Conservation (phyloP, 108 stramenopile species). For the Pseudonitzschia delicatissima region DNA sequence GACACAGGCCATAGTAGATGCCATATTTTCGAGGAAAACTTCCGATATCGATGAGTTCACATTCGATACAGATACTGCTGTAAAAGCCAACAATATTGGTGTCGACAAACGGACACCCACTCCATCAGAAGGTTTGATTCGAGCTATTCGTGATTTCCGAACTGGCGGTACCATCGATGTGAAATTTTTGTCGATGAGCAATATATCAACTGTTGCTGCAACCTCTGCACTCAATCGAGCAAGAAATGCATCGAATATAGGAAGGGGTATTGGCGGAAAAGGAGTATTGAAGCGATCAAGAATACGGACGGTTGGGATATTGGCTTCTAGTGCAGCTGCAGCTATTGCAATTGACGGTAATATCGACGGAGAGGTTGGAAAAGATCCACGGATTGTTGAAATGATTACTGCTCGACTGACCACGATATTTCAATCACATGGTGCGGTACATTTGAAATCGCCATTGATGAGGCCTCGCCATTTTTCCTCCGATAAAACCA, state of each 20-base stretch:
- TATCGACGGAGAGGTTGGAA: slow-evolving; percentile 57
- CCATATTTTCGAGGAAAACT: slow-evolving; percentile 57
- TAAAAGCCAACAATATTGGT: slow-evolving; percentile 50
- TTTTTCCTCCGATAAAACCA: slow-evolving; percentile 8
- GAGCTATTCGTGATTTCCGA: slow-evolving; percentile 36
- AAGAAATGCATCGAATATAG: slow-evolving; percentile 48
- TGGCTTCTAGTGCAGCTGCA: slow-evolving; percentile 64
- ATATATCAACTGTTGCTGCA: slow-evolving; percentile 61
- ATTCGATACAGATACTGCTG: slow-evolving; percentile 70
- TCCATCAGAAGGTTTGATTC: slow-evolving; percentile 32
- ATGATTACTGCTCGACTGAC: slow-evolving; percentile 34
- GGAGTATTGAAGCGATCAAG: slow-evolving; percentile 63
- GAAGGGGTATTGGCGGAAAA: slow-evolving; percentile 52
- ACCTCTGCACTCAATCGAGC: slow-evolving; percentile 60
- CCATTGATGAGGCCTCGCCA: slow-evolving; percentile 63
- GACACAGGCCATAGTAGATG: slow-evolving; percentile 48
- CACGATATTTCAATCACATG: slow-evolving; percentile 63
- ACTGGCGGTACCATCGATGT: slow-evolving; percentile 25
- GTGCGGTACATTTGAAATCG: slow-evolving; percentile 57
- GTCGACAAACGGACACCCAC: slow-evolving; percentile 5
- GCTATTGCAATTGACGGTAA: slow-evolving; percentile 56
- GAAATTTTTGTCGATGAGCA: slow-evolving; percentile 59
- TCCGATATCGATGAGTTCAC: slow-evolving; percentile 56
- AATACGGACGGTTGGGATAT: slow-evolving; percentile 54
- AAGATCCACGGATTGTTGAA: slow-evolving; percentile 71